phyloP scores from a whole-genome alignment of 306 rosid genomes.

The Castanea crenata region DNA sequence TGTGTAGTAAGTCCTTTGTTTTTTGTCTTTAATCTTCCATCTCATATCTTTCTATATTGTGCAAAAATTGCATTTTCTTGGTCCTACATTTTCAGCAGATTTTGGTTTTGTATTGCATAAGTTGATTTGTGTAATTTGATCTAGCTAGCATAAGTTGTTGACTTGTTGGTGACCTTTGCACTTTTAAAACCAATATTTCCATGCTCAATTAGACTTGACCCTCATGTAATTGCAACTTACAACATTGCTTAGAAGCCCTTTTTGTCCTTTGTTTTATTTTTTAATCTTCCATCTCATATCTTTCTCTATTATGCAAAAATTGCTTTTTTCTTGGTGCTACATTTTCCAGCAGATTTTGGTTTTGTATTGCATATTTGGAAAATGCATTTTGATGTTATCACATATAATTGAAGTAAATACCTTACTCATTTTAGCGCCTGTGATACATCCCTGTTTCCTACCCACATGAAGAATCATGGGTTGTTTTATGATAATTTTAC shows the following conservation, averaged over 20 bases:
- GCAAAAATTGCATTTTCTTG: not conserved
- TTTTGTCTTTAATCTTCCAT: not conserved
- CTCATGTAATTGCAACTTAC: slow-evolving; percentile 9
- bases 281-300: not conserved
- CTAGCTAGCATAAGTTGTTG: not conserved
- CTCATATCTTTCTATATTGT: not conserved
- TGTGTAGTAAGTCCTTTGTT: not conserved
- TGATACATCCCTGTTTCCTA: not conserved
- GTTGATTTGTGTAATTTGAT: slow-evolving; percentile 2
- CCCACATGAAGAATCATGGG: slow-evolving; percentile 8
- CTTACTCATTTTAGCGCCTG: not conserved
- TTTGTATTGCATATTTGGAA: not conserved
- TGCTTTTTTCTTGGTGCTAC: not conserved
- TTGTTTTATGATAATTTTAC: not conserved
- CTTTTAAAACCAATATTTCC: not conserved
- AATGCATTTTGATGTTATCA: not conserved
- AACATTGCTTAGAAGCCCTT: slow-evolving; percentile 5
- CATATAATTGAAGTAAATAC: not conserved
- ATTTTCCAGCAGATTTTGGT: not conserved
- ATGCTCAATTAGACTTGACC: slow-evolving; percentile 10
- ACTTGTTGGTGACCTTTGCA: not conserved
- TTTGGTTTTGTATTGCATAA: not conserved
- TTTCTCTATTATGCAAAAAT: not conserved
- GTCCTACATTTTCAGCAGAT: not conserved
- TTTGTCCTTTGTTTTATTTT: slow-evolving; percentile 6